Conservation (phyloP, 2,329 filamentous ascomycete genomes). For the Epichloe amarillans region DNA sequence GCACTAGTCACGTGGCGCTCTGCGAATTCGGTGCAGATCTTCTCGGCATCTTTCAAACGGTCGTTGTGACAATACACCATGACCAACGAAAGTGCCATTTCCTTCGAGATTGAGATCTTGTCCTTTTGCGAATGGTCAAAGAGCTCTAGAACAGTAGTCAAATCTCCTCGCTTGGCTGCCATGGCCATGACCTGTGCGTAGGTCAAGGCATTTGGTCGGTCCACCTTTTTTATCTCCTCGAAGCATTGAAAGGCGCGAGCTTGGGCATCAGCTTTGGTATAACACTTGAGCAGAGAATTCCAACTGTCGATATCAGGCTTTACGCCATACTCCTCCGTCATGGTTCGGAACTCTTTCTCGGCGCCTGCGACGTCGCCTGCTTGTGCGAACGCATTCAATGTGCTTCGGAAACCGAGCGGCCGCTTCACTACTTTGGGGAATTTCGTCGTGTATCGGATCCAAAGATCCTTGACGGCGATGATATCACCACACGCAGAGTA, state of each 20-base stretch:
- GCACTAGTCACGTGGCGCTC: slow-evolving; percentile 37
- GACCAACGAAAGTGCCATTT: slow-evolving; percentile 53
- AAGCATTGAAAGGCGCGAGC: slow-evolving; percentile 53
- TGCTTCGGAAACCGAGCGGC: slow-evolving; percentile 34
- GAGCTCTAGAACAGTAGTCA: slow-evolving; percentile 53
- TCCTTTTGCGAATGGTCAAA: slow-evolving; percentile 47
- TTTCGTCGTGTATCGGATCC: slow-evolving; percentile 26
- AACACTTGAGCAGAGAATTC: slow-evolving; percentile 65
- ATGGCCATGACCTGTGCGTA: slow-evolving; percentile 65
- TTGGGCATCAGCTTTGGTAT: slow-evolving; percentile 53
- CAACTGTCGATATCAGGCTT: slow-evolving; percentile 48
- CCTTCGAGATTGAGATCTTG: slow-evolving; percentile 34
- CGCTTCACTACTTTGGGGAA: slow-evolving; percentile 22
- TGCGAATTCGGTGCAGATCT: slow-evolving; percentile 35
- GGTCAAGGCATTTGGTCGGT: slow-evolving; percentile 47
- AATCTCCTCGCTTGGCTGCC: slow-evolving; percentile 57
- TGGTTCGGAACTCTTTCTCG: slow-evolving; percentile 46
- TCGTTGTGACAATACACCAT: slow-evolving; percentile 45
- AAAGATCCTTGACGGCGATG: slow-evolving; percentile 30
- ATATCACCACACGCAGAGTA: slow-evolving; percentile 35
- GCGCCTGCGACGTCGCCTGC: slow-evolving; percentile 50
- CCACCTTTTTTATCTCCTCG: slow-evolving; percentile 35
- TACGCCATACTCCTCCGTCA: slow-evolving; percentile 41
- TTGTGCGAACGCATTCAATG: slow-evolving; percentile 60
- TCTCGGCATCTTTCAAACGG: slow-evolving; percentile 22